A percentile compares a stretch with the other conserved stretches of the same genome.
phyloP scores from a whole-genome alignment of 2,329 filamentous ascomycete species.

The Cadophora luteo-olivacea region DNA sequence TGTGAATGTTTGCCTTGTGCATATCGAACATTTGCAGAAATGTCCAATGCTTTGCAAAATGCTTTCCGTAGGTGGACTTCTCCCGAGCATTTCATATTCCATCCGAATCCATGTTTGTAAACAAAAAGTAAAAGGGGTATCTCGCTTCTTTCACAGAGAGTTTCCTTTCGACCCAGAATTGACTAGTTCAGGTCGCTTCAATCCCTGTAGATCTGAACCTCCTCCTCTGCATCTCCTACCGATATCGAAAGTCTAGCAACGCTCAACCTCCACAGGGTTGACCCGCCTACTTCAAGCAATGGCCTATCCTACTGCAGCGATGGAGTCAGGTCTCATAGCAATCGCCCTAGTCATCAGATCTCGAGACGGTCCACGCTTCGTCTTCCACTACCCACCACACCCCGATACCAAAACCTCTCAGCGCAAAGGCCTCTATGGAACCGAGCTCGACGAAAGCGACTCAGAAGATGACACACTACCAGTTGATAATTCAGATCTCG shows the following conservation, averaged over 20 bases:
- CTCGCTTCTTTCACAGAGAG: background rate
- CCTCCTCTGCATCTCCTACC: background rate
- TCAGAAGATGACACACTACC: constrained; percentile 42
- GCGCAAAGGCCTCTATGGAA: constrained; percentile 40
- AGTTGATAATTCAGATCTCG: constrained; percentile 52
- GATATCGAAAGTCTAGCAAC: background rate
- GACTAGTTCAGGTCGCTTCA: constrained; percentile 9
- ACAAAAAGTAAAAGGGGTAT: background rate
- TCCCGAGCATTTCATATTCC: background rate
- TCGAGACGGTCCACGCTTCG: constrained; percentile 79
- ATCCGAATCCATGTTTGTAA: background rate
- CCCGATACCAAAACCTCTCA: constrained; percentile 48
- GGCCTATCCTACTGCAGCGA: constrained; percentile 20
- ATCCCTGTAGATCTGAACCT: background rate
- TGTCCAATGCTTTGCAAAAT: background rate
- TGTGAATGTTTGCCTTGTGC: background rate
- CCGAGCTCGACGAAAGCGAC: constrained; percentile 41
- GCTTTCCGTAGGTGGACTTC: background rate
- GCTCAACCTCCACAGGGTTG: background rate
- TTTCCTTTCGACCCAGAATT: background rate
- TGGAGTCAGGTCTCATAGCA: constrained; percentile 56
- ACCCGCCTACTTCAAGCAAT: background rate
- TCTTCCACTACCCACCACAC: constrained; percentile 84
- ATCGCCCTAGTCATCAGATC: constrained; percentile 55
- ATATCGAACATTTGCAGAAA: background rate